Percentiles rank a stretch among this genome's conserved stretches.
Conservation (phyloP, 73 alveolate species). For the Blepharisma stoltei region DNA sequence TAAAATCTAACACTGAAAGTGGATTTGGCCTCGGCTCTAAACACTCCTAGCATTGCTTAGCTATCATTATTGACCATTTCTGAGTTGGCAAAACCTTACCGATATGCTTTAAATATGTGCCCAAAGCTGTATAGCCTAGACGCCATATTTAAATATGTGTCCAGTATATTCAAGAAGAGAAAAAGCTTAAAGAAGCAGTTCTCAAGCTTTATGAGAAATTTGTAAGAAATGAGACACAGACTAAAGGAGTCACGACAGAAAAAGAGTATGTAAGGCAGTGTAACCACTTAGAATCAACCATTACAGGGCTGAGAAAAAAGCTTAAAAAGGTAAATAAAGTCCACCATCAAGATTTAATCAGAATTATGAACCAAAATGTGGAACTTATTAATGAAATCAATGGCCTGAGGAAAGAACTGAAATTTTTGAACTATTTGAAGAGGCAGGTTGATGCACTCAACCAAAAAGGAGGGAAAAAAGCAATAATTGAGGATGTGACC, state of each 20-base stretch:
- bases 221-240: slow-evolving; percentile 73
- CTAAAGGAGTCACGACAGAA: slow-evolving; percentile 71
- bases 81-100: too few relatives aligned
- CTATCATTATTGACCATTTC: too few relatives aligned
- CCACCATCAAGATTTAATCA: slow-evolving; percentile 74
- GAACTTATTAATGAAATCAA: slow-evolving; percentile 74
- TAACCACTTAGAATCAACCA: slow-evolving; percentile 71
- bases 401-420: slow-evolving; percentile 75
- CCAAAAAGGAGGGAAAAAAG: slow-evolving; percentile 33
- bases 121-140: too few relatives aligned
- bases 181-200: slow-evolving; percentile 64
- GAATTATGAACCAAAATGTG: slow-evolving; percentile 87
- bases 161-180: slow-evolving; percentile 44
- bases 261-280: slow-evolving; percentile 72
- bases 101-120: too few relatives aligned
- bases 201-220: slow-evolving; percentile 67
- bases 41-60: too few relatives aligned
- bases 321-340: slow-evolving; percentile 74
- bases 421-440: slow-evolving; percentile 47
- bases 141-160: too few relatives aligned
- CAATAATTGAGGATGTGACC: slow-evolving; percentile 10
- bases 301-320: slow-evolving; percentile 72
- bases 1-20: too few relatives aligned
- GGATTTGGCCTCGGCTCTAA: too few relatives aligned
- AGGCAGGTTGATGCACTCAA: slow-evolving; percentile 34